Conservation (phyloP, 75 land plant genomes). For the Cupressus sempervirens region DNA sequence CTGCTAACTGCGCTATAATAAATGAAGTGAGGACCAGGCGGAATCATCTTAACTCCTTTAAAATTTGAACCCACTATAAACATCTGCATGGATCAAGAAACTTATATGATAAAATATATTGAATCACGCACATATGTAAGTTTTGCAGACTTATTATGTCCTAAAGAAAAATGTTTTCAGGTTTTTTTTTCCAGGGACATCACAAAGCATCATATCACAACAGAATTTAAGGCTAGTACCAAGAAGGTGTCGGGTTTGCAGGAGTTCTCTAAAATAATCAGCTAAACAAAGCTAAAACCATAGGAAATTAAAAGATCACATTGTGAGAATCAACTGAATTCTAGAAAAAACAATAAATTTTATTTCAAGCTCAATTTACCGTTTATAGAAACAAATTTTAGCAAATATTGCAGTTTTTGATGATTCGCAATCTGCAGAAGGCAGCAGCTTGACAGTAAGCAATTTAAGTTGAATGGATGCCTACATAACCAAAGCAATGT, state of each 20-base stretch:
- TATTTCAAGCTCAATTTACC: background rate
- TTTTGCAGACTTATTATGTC: background rate
- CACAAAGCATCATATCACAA: background rate
- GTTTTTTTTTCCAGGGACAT: background rate
- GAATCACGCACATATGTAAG: background rate
- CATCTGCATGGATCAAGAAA: conserved; percentile 46
- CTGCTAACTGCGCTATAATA: conserved; percentile 77
- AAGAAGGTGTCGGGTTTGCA: background rate
- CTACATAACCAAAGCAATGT: background rate
- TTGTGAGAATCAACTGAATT: background rate
- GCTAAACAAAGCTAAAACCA: background rate
- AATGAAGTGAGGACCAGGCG: conserved; percentile 90
- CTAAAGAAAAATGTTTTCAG: background rate
- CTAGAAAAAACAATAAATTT: background rate
- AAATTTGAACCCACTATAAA: conserved; percentile 83
- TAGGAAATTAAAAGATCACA: background rate
- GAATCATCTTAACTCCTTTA: conserved; percentile 93
- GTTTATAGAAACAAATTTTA: background rate
- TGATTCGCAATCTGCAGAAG: background rate
- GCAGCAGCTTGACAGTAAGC: background rate
- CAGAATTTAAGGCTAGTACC: background rate
- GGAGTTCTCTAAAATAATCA: background rate
- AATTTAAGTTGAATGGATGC: background rate
- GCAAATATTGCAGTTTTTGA: background rate
- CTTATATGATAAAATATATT: background rate